These are phyloP conservation scores for Gossypium anomalum DNA, from an alignment of 345 rosid species.

Conservation along the genomic window DNA sequence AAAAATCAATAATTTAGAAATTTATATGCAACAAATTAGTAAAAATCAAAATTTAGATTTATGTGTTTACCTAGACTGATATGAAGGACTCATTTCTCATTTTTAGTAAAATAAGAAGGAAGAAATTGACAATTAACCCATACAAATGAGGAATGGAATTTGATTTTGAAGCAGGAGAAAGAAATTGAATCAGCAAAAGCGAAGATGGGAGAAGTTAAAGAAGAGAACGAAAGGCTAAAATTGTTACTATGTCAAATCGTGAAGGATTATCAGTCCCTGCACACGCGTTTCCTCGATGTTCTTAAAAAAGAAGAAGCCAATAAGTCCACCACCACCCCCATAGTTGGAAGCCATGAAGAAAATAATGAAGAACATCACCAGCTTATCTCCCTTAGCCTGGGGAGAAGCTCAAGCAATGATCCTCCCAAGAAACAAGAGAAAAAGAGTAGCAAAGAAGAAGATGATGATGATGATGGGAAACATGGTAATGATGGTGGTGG, in stretches of 20 bases:
- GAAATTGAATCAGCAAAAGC: constrained; percentile 38
- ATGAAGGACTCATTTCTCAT: too few relatives aligned
- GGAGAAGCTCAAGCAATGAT: constrained; percentile 24
- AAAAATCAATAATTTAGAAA: too few relatives aligned
- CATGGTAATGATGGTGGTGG: constrained; percentile 3
- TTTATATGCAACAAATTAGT: too few relatives aligned
- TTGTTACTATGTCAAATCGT: constrained; percentile 26
- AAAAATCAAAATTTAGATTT: too few relatives aligned
- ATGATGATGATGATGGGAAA: neutral
- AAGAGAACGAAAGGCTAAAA: constrained; percentile 46
- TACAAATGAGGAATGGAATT: too few relatives aligned
- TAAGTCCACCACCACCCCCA: neutral
- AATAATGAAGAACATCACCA: constrained; percentile 11
- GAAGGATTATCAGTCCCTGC: constrained; percentile 43
- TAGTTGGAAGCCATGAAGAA: neutral
- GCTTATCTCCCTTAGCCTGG: constrained; percentile 43
- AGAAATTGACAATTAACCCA: too few relatives aligned
- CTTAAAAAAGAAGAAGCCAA: constrained; percentile 22
- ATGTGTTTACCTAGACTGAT: too few relatives aligned
- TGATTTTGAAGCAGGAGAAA: constrained; percentile 21
- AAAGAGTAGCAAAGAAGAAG: neutral
- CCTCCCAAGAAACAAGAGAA: constrained; percentile 9
- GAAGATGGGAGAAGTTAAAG: constrained; percentile 35
- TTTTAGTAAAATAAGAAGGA: too few relatives aligned
- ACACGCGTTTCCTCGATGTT: constrained; percentile 26